Evolutionary conservation across 176 grass and related monocot species (phyloP).

Genomic region (Aegilops longissima): DNA sequence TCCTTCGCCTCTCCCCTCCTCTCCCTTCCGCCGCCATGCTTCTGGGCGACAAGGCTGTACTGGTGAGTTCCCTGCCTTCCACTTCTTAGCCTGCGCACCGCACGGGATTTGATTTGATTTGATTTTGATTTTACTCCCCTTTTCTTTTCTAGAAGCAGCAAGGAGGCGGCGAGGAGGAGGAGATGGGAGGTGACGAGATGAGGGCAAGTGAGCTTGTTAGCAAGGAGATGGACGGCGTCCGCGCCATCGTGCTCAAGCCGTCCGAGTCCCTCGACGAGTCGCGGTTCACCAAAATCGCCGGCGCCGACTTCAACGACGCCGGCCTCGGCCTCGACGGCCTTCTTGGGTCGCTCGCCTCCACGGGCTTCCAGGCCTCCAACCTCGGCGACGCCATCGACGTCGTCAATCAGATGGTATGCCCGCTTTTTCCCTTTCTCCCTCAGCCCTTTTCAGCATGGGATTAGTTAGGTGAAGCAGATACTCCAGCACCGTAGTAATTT

Average conservation of each 20-base stretch:
- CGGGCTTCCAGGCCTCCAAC: constrained; percentile 81
- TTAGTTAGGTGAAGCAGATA: background rate
- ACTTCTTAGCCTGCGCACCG: background rate
- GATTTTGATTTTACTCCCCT: background rate
- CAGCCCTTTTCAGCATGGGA: background rate
- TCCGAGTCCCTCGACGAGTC: constrained; percentile 64
- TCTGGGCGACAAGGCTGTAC: constrained; percentile 46
- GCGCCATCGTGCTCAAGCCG: constrained; percentile 73
- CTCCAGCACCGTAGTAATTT: too few relatives aligned
- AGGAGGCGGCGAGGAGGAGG: constrained; percentile 22
- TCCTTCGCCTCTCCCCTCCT: background rate
- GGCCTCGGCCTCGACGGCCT: constrained; percentile 51
- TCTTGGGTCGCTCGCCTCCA: constrained; percentile 52
- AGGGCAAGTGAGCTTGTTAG: constrained; percentile 60
- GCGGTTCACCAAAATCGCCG: constrained; percentile 61
- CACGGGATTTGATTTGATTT: background rate
- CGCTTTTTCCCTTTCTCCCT: background rate
- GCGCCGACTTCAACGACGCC: constrained; percentile 73
- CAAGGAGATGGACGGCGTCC: constrained; percentile 77
- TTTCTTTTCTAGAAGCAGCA: constrained; percentile 1
- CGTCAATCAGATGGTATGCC: constrained; percentile 68
- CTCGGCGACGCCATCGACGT: constrained; percentile 68
- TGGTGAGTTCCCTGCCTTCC: constrained; percentile 1
- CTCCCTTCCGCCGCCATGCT: constrained; percentile 37
- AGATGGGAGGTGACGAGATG: constrained; percentile 12